Evolutionary conservation across 306 rosid genomes (phyloP), one percentile per base, ranked within the genome.

Genomic region (Prunus campanulata): DNA sequence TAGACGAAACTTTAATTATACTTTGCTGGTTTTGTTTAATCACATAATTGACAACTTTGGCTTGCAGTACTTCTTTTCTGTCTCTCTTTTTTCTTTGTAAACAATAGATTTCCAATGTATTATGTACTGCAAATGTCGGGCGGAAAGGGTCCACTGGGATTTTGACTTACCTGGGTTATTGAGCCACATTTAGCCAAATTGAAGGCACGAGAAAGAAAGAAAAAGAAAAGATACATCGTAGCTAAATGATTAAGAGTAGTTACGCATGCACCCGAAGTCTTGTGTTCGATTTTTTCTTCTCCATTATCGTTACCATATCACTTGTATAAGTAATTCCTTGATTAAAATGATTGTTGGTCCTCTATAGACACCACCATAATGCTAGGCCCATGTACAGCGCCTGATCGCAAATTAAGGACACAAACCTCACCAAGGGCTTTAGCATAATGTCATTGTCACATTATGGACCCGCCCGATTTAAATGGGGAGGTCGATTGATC

Each of bases 111-210:
- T 51, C 48, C 47, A 39, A 70, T 76, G 78, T 81, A 82, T 73
- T 83, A 66, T 74, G 78, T 78, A 50, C 81, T 61, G 71, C 79
- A 81, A 70, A 84, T 83, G 83, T 85, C 85, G 83, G 82, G 66
- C 72, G 68, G 62, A 82, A 85, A 85, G 85, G 83, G 87, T 90
- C 95, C 89, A 86, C 85, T 68, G 79, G 75, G 86, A 84, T 86
- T 68, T 83, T 85, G 84, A 83, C 88, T 84, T 84, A 85, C 77
- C 50, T 72, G 80, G 79, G 55, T 57, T 71, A 61, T 74, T 74
- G 85, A 80, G 72, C 15, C 46, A 52, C 72, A 18, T 12, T 44
- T 56, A 86, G 77, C 71, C 80, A 62, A 81, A 70, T 74, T 79
- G 4, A 64, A 74, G 71, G 73, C 46, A 24, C 15, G 10, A 2